phyloP scores from a whole-genome alignment of 2,329 filamentous ascomycete genomes.

The Botrytis pseudocinerea region DNA sequence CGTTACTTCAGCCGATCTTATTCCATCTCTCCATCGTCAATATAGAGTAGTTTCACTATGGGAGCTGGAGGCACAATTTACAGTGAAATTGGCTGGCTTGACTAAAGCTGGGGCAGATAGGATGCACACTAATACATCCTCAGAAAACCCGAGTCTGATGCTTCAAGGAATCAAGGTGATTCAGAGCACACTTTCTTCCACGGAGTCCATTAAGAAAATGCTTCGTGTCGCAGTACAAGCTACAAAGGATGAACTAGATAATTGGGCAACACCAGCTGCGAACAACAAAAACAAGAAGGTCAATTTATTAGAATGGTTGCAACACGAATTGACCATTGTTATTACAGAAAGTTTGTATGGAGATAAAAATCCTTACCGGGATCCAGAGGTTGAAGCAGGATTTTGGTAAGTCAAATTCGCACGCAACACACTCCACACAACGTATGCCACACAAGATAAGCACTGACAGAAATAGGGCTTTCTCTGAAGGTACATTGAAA shows the following conservation, averaged over 20 bases:
- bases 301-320: slow-evolving; percentile 13
- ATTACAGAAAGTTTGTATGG: slow-evolving; percentile 20
- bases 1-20: not conserved
- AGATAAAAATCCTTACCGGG: slow-evolving; percentile 11
- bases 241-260: not conserved
- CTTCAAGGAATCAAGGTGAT: slow-evolving; percentile 14
- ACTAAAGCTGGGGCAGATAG: not conserved
- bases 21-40: slow-evolving; percentile 15
- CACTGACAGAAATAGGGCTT: slow-evolving; percentile 5
- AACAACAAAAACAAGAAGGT: not conserved
- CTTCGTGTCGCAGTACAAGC: not conserved
- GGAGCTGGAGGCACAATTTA: slow-evolving; percentile 15
- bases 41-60: slow-evolving; percentile 9
- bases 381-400: slow-evolving; percentile 15
- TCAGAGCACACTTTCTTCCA: not conserved
- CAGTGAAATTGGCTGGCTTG: slow-evolving; percentile 1
- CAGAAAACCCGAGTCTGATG: not conserved
- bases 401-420: slow-evolving; percentile 13
- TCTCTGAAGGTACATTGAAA: slow-evolving; percentile 9
- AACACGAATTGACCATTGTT: slow-evolving; percentile 15
- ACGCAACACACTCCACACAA: no score
- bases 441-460: no score
- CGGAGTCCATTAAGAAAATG: not conserved
- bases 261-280: not conserved
- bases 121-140: not conserved